Conservation (phyloP, 257 asterid genomes). For the Solanum paucissectum region DNA sequence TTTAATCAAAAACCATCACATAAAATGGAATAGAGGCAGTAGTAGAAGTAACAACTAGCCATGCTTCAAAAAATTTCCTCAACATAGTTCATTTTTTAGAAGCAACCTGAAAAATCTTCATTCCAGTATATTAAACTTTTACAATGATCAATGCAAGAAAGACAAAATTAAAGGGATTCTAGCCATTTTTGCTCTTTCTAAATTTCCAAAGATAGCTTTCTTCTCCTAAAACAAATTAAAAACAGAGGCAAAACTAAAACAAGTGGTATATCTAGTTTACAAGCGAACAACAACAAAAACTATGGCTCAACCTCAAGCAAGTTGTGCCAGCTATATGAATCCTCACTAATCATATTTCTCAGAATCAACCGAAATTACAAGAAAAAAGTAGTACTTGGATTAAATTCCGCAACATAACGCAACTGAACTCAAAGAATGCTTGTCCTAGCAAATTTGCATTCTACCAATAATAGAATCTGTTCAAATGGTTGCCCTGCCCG, state of each 20-base stretch:
- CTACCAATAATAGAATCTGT: not conserved
- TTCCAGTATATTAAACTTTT: not conserved
- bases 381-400: not conserved
- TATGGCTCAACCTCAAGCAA: not conserved
- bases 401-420: not conserved
- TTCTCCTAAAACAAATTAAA: not conserved
- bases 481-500: not conserved
- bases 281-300: not conserved
- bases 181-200: not conserved
- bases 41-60: not conserved
- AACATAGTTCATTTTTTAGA: not conserved
- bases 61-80: not conserved
- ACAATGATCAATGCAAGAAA: not conserved
- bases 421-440: not conserved
- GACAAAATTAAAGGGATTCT: not conserved
- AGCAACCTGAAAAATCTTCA: not conserved
- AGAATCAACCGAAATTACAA: not conserved
- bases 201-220: not conserved
- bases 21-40: not conserved
- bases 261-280: not conserved
- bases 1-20: not conserved
- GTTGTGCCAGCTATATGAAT: not conserved
- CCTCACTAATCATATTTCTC: not conserved
- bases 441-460: not conserved
- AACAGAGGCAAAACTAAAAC: not conserved